phyloP scores from a whole-genome alignment of 2,329 filamentous ascomycete genomes.

The Pseudogymnoascus sp. region DNA sequence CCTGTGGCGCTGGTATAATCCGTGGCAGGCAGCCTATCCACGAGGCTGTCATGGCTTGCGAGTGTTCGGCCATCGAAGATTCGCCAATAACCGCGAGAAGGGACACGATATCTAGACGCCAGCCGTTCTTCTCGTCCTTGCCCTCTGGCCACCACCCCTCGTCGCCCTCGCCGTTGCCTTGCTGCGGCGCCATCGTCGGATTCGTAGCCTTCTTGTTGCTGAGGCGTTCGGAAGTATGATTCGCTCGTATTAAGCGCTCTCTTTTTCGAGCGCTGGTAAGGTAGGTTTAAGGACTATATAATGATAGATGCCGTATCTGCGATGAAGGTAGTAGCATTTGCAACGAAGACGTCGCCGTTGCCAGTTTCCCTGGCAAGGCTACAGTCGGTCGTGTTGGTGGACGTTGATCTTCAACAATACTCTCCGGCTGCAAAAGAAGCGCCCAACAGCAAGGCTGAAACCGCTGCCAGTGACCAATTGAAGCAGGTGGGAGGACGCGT shows the following conservation, averaged over 20 bases:
- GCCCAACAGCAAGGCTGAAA: neutral
- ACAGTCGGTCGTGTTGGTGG: neutral
- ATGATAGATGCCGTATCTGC: neutral
- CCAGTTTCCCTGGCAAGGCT: constrained; percentile 1
- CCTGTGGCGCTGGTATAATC: constrained; percentile 55
- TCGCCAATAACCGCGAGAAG: constrained; percentile 58
- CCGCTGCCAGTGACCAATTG: neutral
- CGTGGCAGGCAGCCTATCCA: constrained; percentile 51
- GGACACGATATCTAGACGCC: constrained; percentile 55
- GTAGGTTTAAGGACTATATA: neutral
- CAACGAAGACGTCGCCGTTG: neutral
- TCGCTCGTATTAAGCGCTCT: neutral
- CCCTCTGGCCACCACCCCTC: constrained; percentile 37
- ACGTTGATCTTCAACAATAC: neutral
- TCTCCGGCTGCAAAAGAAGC: neutral
- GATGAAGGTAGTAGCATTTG: neutral
- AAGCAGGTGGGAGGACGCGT: neutral
- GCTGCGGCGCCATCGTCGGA: neutral
- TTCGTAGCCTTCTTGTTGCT: neutral
- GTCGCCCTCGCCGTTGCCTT: neutral
- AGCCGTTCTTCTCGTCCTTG: constrained; percentile 34
- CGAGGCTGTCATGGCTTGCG: constrained; percentile 52
- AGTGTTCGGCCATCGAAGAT: constrained; percentile 49
- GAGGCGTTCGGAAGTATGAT: neutral
- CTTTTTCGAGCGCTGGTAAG: neutral